phyloP scores from a whole-genome alignment of 495 filamentous ascomycete genomes.

The Aspergillus heteromorphus region DNA sequence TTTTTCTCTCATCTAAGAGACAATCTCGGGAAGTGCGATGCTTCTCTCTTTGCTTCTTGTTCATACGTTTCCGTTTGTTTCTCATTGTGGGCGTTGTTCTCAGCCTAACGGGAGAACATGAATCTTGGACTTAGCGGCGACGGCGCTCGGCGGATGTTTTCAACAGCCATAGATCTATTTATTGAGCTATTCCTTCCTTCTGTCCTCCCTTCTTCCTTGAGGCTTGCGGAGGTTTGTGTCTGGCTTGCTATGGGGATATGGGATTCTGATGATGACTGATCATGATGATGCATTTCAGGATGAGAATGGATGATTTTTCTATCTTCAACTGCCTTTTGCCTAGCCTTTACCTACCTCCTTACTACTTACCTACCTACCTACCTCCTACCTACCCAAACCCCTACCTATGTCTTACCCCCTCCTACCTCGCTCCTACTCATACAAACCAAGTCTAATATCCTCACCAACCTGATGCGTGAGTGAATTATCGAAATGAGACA shows the following conservation, averaged over 20 bases:
- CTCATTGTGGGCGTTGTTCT: neutral
- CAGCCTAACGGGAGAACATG: neutral
- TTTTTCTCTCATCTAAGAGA: neutral
- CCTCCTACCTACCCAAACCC: neutral
- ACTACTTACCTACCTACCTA: neutral
- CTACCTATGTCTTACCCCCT: too few species aligned
- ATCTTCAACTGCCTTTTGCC: too few species aligned
- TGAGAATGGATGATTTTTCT: too few species aligned
- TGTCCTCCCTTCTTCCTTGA: too few species aligned
- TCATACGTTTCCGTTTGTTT: slow-evolving; percentile 1
- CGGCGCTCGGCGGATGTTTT: neutral
- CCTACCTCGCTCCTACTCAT: too few species aligned
- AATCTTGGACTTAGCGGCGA: slow-evolving; percentile 25
- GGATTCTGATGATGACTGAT: too few species aligned
- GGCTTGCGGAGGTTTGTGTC: too few species aligned
- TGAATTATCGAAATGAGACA: neutral
- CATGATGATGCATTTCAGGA: too few species aligned
- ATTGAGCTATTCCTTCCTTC: neutral
- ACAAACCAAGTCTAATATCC: too few species aligned
- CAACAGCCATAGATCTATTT: neutral
- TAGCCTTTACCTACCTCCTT: neutral
- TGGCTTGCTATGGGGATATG: too few species aligned
- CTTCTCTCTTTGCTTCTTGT: slow-evolving; percentile 8
- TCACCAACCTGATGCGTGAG: neutral
- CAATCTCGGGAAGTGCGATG: too few species aligned